Evolutionary conservation across 768 basidiomycete species (phyloP).

Genomic region (Tremella yokohamensis): DNA sequence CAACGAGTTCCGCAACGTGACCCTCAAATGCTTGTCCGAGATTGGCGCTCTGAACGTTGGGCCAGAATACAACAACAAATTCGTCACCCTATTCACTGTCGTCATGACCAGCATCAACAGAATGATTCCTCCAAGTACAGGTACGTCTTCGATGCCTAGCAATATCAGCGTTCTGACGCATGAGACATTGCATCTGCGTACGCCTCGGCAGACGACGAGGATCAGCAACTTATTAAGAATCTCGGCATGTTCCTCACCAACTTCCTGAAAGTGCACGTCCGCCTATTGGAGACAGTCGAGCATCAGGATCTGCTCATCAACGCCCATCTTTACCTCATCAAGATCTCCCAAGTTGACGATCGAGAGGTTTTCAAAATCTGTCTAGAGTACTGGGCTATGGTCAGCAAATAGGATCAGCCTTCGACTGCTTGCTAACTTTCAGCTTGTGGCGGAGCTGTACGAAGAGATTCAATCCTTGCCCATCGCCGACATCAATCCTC

Average conservation of each 20-base stretch:
- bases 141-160: slow-evolving; percentile 28
- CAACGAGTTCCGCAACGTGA: slow-evolving; percentile 94
- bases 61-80: slow-evolving; percentile 96
- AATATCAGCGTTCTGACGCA: background rate
- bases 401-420: slow-evolving; percentile 10
- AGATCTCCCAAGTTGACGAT: slow-evolving; percentile 95
- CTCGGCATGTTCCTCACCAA: slow-evolving; percentile 96
- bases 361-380: slow-evolving; percentile 99
- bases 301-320: slow-evolving; percentile 92
- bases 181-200: slow-evolving; percentile 84
- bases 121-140: slow-evolving; percentile 92
- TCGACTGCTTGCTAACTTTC: slow-evolving; percentile 51
- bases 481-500: slow-evolving; percentile 66
- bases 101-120: slow-evolving; percentile 96
- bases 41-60: slow-evolving; percentile 92
- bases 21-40: slow-evolving; percentile 92
- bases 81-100: slow-evolving; percentile 94
- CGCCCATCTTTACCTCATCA: slow-evolving; percentile 96
- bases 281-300: slow-evolving; percentile 83
- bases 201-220: slow-evolving; percentile 78
- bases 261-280: slow-evolving; percentile 88
- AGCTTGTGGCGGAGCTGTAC: slow-evolving; percentile 92
- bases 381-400: slow-evolving; percentile 76
- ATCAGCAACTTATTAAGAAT: slow-evolving; percentile 95
- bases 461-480: slow-evolving; percentile 93